Base-by-base conservation (phyloP, 179 eudicot species). In the Carnegiea gigantea region DNA sequence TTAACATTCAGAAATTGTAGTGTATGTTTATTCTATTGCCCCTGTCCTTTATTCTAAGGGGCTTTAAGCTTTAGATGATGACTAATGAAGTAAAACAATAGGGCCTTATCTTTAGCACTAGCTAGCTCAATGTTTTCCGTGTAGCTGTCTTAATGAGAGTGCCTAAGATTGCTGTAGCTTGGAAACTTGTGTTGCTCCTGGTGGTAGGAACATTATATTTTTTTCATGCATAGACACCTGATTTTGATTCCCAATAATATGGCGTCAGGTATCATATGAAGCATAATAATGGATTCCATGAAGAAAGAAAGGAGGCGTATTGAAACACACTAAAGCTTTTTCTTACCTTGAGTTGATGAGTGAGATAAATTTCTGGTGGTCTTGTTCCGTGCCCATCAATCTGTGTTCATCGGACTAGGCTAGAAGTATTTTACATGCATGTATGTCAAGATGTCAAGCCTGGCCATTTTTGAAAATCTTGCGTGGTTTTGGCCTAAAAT, bases 121-220 rank as follows among this genome's bases (percentile, higher is more conserved):
- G 57, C 73, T 46, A 40, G 75, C 62, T 73, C 60, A 64, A 18
- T 54, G 23, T 36, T 36, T 40, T 40, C 44, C 68, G 57, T 77
- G 57, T 77, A 73, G 44, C 3, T 11, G 73, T 80, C 49, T n/a
- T n/a, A 24, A 70, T 13, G 46, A 54, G 80, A 36, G 36, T 77
- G 70, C 46, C 44, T 40, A 2, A 40, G 44, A 40, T 13, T 79
- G 9, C 75, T 26, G 75, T 3, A 46, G 49, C 9, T 43, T 70
- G 70, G 13, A 65, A 48, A 36, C 46, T 70, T 70, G 57, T 76
- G 57, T 46, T 79, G 5, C 24, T 70, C 36, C 20, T 3, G 71
- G 10, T 6, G 12, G 13, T 48, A 51, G 70, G 40, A 46, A 21
- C 46, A 5, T 54, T 54, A 26, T 33, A 65, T 9, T 30, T 60